Base-by-base conservation (phyloP, 495 filamentous ascomycete species). In the Xylaria acuta region DNA sequence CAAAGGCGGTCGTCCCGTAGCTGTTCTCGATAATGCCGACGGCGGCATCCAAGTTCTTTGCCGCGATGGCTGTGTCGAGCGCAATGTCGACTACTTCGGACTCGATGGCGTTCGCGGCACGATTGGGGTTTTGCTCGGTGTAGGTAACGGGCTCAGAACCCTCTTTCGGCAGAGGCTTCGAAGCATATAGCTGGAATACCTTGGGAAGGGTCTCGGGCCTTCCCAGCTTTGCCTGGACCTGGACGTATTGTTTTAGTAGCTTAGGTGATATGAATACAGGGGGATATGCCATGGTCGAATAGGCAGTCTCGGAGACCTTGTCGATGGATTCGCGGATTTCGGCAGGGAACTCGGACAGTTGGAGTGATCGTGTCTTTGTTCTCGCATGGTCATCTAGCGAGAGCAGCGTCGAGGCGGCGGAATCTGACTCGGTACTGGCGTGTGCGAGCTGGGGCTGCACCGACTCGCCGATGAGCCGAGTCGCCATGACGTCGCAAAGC, bases 1-100 rank as follows among this genome's bases (percentile, higher is more conserved):
- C 82, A 78, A 89, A 97, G 16, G 96, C 92, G 22, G 88, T 89
- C 3, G 92, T 85, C 65, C 86, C 88, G 81, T 94, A 97, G 47
- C 91, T 91, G 53, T 87, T 89, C 64, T 96, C 90, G 73, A 98
- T 90, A 64, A 98, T 92, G 53, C 90, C 90, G 62, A 98, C 84
- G 16, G 93, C 91, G 1, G 93, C 87, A 11, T 89, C 82, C 16
- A 99, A 87, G 78, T 95, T 87, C 79, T 91, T 92, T 51, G 89
- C 86, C 64, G 87, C 85, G 75, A 98, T 92, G 20, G 97, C 97
- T 6, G 91, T 85, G 69, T 88, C 84, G 43, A 99, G 85, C 18
- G 95, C 96, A 68, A 79, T 80, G 60, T 91, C 87, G 27, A 93
- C 93, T 20, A 92, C 80, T 12, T 84, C 75, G 9, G 86, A 72